Conservation (phyloP, 1,139 yeast species). For the Yamadazyma buinensis region DNA sequence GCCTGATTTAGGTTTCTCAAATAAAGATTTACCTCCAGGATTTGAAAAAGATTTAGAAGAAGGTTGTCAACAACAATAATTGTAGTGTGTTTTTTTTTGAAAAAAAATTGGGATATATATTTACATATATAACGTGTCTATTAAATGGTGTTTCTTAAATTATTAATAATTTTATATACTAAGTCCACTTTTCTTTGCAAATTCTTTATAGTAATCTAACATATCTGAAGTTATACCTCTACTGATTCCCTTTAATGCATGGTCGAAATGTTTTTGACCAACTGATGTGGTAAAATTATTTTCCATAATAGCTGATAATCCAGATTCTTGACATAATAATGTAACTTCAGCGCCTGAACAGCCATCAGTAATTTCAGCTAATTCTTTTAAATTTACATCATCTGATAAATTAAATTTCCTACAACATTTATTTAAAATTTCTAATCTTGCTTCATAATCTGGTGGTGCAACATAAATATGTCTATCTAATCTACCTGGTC, state of each 20-base stretch:
- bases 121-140: no score
- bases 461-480: constrained; percentile 93
- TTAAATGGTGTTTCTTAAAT: no score
- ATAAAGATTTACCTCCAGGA: constrained; percentile 44
- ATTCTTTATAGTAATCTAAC: constrained; percentile 69
- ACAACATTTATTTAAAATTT: constrained; percentile 69
- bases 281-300: constrained; percentile 54
- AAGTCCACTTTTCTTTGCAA: constrained; percentile 48
- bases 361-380: constrained; percentile 76
- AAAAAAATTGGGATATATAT: no score
- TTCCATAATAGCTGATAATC: constrained; percentile 86
- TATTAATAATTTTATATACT: no score
- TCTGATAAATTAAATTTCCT: constrained; percentile 48
- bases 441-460: constrained; percentile 69
- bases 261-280: constrained; percentile 60
- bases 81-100: no score
- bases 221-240: constrained; percentile 80
- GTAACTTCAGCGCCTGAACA: constrained; percentile 97
- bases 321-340: constrained; percentile 90
- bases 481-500: constrained; percentile 94
- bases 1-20: constrained; percentile 34
- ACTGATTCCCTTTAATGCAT: constrained; percentile 64
- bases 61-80: constrained; percentile 32
- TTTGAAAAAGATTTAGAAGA: constrained; percentile 44
- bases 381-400: constrained; percentile 37